These are phyloP conservation scores for Aspergillus indologenus DNA, from an alignment of 495 filamentous ascomycete genomes.

Conservation along the genomic window DNA sequence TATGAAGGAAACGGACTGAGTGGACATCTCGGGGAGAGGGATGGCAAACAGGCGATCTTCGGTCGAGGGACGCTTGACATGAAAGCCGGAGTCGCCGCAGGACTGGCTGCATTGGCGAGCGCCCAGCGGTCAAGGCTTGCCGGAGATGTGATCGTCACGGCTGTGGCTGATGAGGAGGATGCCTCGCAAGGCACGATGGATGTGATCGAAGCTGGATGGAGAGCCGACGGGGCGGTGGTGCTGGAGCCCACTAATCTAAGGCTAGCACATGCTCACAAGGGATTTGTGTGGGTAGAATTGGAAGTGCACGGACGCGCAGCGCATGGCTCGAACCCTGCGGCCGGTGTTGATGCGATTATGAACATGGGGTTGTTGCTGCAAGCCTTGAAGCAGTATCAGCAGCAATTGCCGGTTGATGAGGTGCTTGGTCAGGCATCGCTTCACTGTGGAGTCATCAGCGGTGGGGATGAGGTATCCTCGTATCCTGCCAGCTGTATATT, in stretches of 20 bases:
- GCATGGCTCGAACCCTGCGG: constrained; percentile 41
- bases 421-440: constrained; percentile 34
- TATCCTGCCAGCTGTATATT: constrained; percentile 43
- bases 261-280: constrained; percentile 44
- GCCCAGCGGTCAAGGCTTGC: constrained; percentile 22
- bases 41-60: constrained; percentile 36
- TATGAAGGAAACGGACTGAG: constrained; percentile 43
- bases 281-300: constrained; percentile 47
- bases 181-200: constrained; percentile 43
- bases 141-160: constrained; percentile 47
- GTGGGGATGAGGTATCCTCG: constrained; percentile 47
- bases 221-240: constrained; percentile 44
- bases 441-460: constrained; percentile 45
- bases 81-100: constrained; percentile 46
- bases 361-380: constrained; percentile 42
- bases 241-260: constrained; percentile 37
- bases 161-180: constrained; percentile 50
- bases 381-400: constrained; percentile 38
- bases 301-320: constrained; percentile 44
- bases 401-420: constrained; percentile 29
- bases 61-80: constrained; percentile 47
- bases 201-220: constrained; percentile 45
- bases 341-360: constrained; percentile 43
- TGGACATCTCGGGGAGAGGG: constrained; percentile 28
- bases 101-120: constrained; percentile 32